Base-by-base conservation (phyloP, 805 yeast genomes). In the Schwanniomyces occidentalis region DNA sequence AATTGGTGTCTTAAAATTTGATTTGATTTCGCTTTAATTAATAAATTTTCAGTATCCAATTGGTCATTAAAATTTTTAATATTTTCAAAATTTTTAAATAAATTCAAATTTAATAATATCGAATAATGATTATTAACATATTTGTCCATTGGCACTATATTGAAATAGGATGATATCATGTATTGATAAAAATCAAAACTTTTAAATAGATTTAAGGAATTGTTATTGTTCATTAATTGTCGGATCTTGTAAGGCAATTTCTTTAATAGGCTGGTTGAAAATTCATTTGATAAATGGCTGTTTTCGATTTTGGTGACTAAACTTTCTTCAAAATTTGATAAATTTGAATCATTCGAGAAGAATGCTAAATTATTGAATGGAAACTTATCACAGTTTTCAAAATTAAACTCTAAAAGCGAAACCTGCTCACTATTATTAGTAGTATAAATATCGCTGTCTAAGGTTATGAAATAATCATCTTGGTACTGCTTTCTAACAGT, bases 91-190 rank as follows among this genome's bases (percentile, higher is more conserved):
- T 55, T 59, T 37, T 66, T 67, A 30, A 64, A 53, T 30, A 68
- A 51, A 44, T 68, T 65, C 25, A 66, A 45, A 13, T 51, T 58
- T 13, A 68, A 42, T n/a, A 68, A 43, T 8, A 56, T 54, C 8
- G 60, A 43, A 41, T 58, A 68, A 50, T 68, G 73, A 36, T 65
- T 66, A 38, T 65, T 60, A 14, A 55, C 40, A 32, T 46, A 48
- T 10, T 45, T 44, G 6, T 47, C 50, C 7, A 35, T 27, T 1
- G 71, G 71, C 13, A 60, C 49, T 22, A 49, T 40, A 36, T 68
- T 68, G 34, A 47, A 60, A 45, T 68, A 68, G 40, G 71, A 67
- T 5, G 69, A 61, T 22, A 56, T 45, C 61, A 63, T 58, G 49
- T 67, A 68, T 40, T 63, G 66, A 38, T 52, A 65, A 16, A 64